Percentiles rank a stretch among this genome's conserved stretches.
phyloP scores from a whole-genome alignment of 345 rosid genomes.

The Limnanthes douglasii region DNA sequence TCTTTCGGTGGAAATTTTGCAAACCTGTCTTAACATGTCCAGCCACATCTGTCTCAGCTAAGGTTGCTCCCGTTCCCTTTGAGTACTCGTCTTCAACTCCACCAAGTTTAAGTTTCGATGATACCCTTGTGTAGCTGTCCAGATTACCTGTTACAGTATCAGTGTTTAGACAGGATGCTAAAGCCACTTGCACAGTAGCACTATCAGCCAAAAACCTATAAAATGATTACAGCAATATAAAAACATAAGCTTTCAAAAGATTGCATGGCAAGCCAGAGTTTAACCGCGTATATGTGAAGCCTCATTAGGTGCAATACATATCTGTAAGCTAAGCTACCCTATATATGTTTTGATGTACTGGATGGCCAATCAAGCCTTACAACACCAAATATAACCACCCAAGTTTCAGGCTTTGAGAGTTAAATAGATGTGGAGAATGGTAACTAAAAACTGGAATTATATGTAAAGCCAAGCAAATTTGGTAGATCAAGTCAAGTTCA shows the following conservation, averaged over 20 bases:
- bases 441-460: too few species aligned
- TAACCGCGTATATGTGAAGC: too few species aligned
- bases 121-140: conserved; percentile 53
- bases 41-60: conserved; percentile 29
- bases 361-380: too few species aligned
- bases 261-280: too few species aligned
- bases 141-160: conserved; percentile 46
- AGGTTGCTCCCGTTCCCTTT: conserved; percentile 21
- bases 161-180: conserved; percentile 1
- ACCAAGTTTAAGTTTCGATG: conserved; percentile 76
- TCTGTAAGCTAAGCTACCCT: neutral
- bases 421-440: too few species aligned
- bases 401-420: too few species aligned
- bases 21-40: conserved; percentile 76
- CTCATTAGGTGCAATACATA: neutral
- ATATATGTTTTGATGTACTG: too few species aligned
- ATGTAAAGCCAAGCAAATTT: too few species aligned
- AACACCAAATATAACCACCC: too few species aligned
- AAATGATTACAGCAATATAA: neutral
- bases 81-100: conserved; percentile 48
- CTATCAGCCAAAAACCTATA: neutral
- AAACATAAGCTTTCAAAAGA: too few species aligned
- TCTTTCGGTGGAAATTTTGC: conserved; percentile 16
- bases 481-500: too few species aligned
- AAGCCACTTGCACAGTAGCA: neutral